Evolutionary conservation across 1,284 basidiomycete species (phyloP), one percentile per base, ranked within the genome.

Genomic region (Trametes versicolor): DNA sequence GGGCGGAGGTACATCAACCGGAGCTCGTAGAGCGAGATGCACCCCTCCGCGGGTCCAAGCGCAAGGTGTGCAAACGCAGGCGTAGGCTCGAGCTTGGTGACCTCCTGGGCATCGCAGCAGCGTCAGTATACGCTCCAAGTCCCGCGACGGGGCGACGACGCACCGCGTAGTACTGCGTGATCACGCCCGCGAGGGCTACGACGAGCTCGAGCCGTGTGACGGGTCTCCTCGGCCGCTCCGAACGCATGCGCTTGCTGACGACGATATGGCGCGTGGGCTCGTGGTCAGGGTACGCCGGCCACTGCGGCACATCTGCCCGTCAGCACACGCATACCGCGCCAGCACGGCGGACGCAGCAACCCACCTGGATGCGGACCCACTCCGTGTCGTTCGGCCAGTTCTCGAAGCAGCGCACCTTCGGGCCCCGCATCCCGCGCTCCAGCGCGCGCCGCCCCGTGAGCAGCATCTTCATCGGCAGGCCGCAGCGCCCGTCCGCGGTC

Each of bases 211-310:
- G 56, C 8, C 64, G 58, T 4, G 58, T 68, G 2, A 53, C 45
- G 2, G 64, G 61, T 29, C 62, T 43, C 29, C 67, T 32, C 27
- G 37, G 50, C 17, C 29, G 37, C 8, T 48, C 61, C 32, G 17
- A 45, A 27, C 50, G 45, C 21, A 41, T 37, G 19, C 59, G 59
- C 25, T 52, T 50, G 13, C 58, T 57, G 49, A 65, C 60, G 4
- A 60, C n/a, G 41, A 68, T 54, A 17, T 59, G 58, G 23, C 62
- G 61, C 1, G 37, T 43, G 9, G 62, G 62, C 13, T 54, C 55
- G 43, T 68, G 62, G 21, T 65, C 59, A 2, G 67, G 67, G 41
- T 65, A 68, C n/a, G 67, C 67, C 19, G 67, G 64, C 67, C 67
- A 68, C 67, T 68, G 37, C n/a, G n/a, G n/a, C 39, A 50, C 17